Evolutionary conservation across 2,329 filamentous ascomycete species (phyloP).

Genomic region (Botrytis fragariae): DNA sequence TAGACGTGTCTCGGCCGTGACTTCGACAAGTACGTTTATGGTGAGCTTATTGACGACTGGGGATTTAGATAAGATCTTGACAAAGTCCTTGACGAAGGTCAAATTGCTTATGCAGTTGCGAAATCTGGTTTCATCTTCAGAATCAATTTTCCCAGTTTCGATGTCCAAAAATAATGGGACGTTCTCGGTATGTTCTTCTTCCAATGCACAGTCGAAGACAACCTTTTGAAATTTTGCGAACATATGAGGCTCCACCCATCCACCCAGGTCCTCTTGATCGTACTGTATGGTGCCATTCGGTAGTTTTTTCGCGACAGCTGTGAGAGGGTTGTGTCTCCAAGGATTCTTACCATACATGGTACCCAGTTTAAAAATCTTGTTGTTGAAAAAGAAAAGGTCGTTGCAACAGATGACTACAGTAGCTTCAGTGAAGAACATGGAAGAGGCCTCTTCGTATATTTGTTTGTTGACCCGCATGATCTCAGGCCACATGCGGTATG

Average conservation of each 20-base stretch:
- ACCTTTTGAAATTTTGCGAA: slow-evolving; percentile 27
- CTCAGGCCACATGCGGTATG: slow-evolving; percentile 16
- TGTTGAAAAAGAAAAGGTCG: slow-evolving; percentile 25
- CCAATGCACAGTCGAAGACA: slow-evolving; percentile 21
- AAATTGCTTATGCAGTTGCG: slow-evolving; percentile 14
- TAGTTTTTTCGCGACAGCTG: slow-evolving; percentile 1
- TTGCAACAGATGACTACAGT: slow-evolving; percentile 21
- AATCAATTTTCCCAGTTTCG: slow-evolving; percentile 15
- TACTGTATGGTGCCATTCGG: slow-evolving; percentile 18
- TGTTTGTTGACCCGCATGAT: slow-evolving; percentile 24
- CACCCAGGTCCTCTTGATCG: background rate
- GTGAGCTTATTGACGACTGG: slow-evolving; percentile 19
- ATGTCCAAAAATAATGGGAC: slow-evolving; percentile 23
- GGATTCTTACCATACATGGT: slow-evolving; percentile 7
- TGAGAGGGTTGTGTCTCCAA: slow-evolving; percentile 26
- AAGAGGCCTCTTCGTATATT: slow-evolving; percentile 25
- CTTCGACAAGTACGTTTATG: slow-evolving; percentile 24
- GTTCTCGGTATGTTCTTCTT: background rate
- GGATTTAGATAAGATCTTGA: slow-evolving; percentile 23
- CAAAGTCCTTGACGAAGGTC: slow-evolving; percentile 24
- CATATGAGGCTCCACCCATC: slow-evolving; percentile 27
- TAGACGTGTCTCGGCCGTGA: slow-evolving; percentile 20
- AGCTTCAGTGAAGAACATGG: slow-evolving; percentile 23
- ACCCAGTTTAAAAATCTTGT: slow-evolving; percentile 12
- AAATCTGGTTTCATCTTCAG: slow-evolving; percentile 15